Evolutionary conservation across 495 filamentous ascomycete genomes (phyloP), one percentile per base, ranked within the genome.

Genomic region (Penicillium lividum): DNA sequence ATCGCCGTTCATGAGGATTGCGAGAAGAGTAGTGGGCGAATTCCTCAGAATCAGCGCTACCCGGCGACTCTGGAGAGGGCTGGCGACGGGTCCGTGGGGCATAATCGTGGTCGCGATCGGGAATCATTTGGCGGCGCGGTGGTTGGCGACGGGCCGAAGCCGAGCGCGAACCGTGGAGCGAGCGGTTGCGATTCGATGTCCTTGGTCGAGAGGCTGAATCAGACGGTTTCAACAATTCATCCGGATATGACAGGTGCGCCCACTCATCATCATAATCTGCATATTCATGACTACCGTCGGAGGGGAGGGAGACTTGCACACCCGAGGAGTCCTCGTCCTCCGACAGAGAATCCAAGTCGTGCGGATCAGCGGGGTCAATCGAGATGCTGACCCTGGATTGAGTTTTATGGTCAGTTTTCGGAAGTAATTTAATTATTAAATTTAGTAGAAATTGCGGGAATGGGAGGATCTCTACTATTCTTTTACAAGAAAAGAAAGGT

Each of bases 181-280:
- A 64, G 52, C 71, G 68, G 54, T 71, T 73, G 50, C 74, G 80
- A 61, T 77, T 74, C 25, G 79, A 77, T 46, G 81, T 81, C 50
- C 82, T 79, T 57, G 84, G 81, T 57, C 84, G 77, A 60, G 86
- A 93, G 29, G 90, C 90, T n/a, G 90, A 93, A 76, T 95, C 91
- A 36, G 86, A 89, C 25, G 90, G 88, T 51, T 88, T 86, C 63
- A 94, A 73, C 63, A 94, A 73, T 63, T 93, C 90, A 66, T 86
- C 87, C 57, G 77, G 77, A 60, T 81, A 81, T 56, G 76, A 51
- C 53, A 79, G 58, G 54, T 75, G 66, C 57, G 79, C 77, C 67
- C 83, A 84, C 63, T 84, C 81, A 55, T 76, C 81, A 55, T 76
- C 79, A 30, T 84, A 79, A 27, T 82, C 74, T 38, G 71, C 68